These are phyloP conservation scores for Xanthoconium purpureum DNA, from an alignment of 768 basidiomycete genomes.

Conservation along the genomic window DNA sequence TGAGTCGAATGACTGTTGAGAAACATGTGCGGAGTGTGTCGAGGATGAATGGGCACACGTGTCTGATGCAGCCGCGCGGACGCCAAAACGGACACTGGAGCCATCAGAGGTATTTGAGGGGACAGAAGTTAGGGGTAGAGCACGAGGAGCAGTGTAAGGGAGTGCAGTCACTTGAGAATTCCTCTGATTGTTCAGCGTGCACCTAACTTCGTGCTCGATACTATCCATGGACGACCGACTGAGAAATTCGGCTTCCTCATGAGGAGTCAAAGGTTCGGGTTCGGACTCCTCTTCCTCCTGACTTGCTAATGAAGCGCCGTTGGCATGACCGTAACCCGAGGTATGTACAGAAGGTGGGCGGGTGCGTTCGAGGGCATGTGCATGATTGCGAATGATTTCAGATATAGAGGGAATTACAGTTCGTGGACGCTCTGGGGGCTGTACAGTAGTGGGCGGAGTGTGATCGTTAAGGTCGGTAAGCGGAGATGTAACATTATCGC, in stretches of 20 bases:
- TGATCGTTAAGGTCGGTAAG: conserved; percentile 10
- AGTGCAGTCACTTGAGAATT: conserved; percentile 31
- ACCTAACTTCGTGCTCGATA: conserved; percentile 77
- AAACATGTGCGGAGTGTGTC: conserved; percentile 17
- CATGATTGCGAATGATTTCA: conserved; percentile 80
- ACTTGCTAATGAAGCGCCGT: conserved; percentile 41
- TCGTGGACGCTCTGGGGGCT: conserved; percentile 36
- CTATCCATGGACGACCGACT: conserved; percentile 88
- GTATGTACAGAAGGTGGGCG: conserved; percentile 45
- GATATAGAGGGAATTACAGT: conserved; percentile 75
- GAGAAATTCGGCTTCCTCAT: conserved; percentile 62
- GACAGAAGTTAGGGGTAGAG: conserved; percentile 18
- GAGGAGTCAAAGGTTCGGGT: conserved; percentile 47
- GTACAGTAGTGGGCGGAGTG: conserved; percentile 10
- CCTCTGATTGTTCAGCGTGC: conserved; percentile 61
- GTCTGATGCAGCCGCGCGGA: conserved; percentile 41
- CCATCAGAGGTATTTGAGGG: conserved; percentile 57
- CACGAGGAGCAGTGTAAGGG: conserved; percentile 44
- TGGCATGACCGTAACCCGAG: conserved; percentile 47
- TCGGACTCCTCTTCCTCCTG: conserved; percentile 52
- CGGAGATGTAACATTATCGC: conserved; percentile 15
- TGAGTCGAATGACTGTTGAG: conserved; percentile 27
- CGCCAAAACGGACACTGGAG: conserved; percentile 39
- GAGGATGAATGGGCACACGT: conserved; percentile 53
- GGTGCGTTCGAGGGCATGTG: conserved; percentile 49